These are phyloP conservation scores for Colletotrichum shisoi DNA, from an alignment of 2,329 filamentous ascomycete species.

Conservation along the genomic window DNA sequence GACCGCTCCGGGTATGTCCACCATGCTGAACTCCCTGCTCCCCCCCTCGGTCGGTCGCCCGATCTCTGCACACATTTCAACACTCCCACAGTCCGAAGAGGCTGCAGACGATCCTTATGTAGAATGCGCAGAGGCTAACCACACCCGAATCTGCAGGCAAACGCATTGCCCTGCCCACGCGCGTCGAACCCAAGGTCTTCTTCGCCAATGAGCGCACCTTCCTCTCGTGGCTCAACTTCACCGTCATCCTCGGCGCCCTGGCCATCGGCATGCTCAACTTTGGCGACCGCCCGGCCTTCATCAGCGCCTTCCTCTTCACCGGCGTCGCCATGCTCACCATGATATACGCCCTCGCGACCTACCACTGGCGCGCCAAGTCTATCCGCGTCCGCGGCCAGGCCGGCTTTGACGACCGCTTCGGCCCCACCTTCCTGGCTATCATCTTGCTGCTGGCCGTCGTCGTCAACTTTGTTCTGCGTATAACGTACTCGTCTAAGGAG, in stretches of 20 bases:
- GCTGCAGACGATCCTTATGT: neutral
- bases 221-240: constrained; percentile 99
- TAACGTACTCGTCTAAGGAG: constrained; percentile 58
- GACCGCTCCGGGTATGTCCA: constrained; percentile 79
- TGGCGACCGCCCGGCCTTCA: constrained; percentile 91
- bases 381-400: constrained; percentile 91
- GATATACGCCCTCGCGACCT: constrained; percentile 92
- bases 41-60: neutral
- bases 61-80: too few species aligned
- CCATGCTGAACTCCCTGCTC: neutral
- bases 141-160: constrained; percentile 71
- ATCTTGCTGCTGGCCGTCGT: constrained; percentile 88
- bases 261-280: constrained; percentile 98
- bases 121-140: constrained; percentile 31
- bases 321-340: constrained; percentile 93
- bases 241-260: constrained; percentile 94
- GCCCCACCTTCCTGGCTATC: constrained; percentile 87
- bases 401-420: constrained; percentile 95
- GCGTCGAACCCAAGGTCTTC: constrained; percentile 99
- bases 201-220: constrained; percentile 99
- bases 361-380: constrained; percentile 95
- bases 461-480: constrained; percentile 91
- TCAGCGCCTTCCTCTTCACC: constrained; percentile 92
- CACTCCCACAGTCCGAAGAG: constrained; percentile 14
- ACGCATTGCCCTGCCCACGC: constrained; percentile 95